phyloP scores from a whole-genome alignment of 2,329 filamentous ascomycete species.

The Herpotrichia juniperi region DNA sequence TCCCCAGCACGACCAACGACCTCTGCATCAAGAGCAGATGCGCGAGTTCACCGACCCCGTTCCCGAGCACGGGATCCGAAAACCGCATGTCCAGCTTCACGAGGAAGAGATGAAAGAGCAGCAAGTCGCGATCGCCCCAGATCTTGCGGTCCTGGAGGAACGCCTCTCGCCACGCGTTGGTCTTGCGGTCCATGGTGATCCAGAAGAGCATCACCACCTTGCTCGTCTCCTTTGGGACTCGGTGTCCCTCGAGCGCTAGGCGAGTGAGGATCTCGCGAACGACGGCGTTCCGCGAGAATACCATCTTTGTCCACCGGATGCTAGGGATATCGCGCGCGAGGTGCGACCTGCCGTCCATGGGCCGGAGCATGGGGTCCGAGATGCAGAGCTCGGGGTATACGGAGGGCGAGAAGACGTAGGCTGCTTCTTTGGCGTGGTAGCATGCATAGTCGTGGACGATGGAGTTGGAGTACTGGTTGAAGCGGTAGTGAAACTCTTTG shows the following conservation, averaged over 20 bases:
- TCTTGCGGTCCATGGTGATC: constrained; percentile 72
- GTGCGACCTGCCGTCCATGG: constrained; percentile 44
- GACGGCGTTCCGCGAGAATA: constrained; percentile 54
- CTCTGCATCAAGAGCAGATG: constrained; percentile 59
- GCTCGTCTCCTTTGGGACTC: constrained; percentile 55
- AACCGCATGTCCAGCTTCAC: constrained; percentile 75
- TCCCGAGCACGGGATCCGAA: constrained; percentile 65
- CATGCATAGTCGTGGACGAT: constrained; percentile 62
- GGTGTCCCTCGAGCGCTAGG: constrained; percentile 65
- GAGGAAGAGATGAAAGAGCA: constrained; percentile 68
- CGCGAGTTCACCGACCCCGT: constrained; percentile 46
- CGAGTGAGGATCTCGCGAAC: constrained; percentile 62
- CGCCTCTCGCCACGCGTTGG: constrained; percentile 60
- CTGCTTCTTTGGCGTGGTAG: constrained; percentile 61
- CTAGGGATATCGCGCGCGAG: constrained; percentile 59
- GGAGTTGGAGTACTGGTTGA: constrained; percentile 60
- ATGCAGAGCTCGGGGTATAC: constrained; percentile 65
- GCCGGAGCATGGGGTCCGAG: constrained; percentile 62
- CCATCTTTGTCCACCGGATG: constrained; percentile 71
- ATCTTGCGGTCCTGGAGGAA: constrained; percentile 60
- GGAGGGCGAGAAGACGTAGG: constrained; percentile 65
- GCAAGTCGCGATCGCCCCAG: constrained; percentile 67
- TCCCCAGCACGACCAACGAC: constrained; percentile 62
- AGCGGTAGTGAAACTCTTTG: constrained; percentile 47
- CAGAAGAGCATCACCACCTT: constrained; percentile 67